Evolutionary conservation across 148 eudicot genomes (phyloP), one percentile per base, ranked within the genome.

Genomic region (Gaultheria prostrata): DNA sequence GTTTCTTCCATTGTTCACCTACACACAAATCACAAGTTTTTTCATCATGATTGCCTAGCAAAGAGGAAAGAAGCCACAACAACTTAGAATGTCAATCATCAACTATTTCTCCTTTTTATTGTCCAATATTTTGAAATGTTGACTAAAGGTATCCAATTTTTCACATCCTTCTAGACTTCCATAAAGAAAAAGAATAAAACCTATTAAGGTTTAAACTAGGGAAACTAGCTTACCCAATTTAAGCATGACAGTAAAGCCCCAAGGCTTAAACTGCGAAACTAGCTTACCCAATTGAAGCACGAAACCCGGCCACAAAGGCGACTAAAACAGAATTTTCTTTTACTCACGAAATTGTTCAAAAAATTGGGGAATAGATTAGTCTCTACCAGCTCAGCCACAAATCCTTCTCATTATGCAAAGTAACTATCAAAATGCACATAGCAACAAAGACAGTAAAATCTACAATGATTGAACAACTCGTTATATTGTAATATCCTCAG

Each of bases 301-400:
- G 80, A 6, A 80, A 85, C 96, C 86, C 87, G 88, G 87, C 94
- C 98, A 94, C 86, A 82, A 92, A 86, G 95, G 94, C 84, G 91
- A 94, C 93, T 77, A 78, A 89, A 91, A 89, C 32, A 85, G 81
- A 56, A 82, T 84, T 81, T 85, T 82, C 91, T 91, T 90, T 88
- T 77, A 39, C 63, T 57, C 63, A 57, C 24, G 20, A 18, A n/a
- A 57, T 4, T 20, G 63, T 57, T 57, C 63, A 56, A 57, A 57
- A 57, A 57, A 1, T 14, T 59, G 65, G 8, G 20, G 32, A 63
- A 26, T 32, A 65, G 33, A 65, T 51, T 11, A 51, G 56, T 51
- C 67, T 51, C 45, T 51, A 65, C 15, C 33, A 10, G 13, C 15
- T 65, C 71, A 65, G 71, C 71, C 32, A 24, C 71, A 26, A 26